Evolutionary conservation across 2,329 filamentous ascomycete genomes (phyloP), one percentile per base, ranked within the genome.

Genomic region (Hypoxylon sp.): DNA sequence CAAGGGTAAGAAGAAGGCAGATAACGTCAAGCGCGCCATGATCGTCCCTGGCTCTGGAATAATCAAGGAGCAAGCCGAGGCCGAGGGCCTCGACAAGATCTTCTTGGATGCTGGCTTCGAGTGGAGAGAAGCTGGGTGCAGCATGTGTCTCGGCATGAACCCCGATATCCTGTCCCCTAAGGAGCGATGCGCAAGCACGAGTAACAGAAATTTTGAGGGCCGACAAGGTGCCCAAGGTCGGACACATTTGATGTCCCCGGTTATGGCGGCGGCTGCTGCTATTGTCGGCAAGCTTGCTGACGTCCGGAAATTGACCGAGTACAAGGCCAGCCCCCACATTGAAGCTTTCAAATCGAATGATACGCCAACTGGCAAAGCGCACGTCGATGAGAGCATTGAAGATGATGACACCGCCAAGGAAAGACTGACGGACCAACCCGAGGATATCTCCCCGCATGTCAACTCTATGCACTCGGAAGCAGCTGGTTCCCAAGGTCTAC

Each of bases 81-180:
- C 87, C 2, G 96, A 98, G 80, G 95, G 95, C 55, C 88, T 99
- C 3, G 93, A 98, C 81, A 93, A 93, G 83, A 91, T 97, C 76
- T 98, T 99, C 80, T 76, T 82, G 7, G 93, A 97, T 66, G 94
- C 96, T 50, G 96, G 96, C 6, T 98, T 98, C 71, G 95, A 98
- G 79, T 98, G 95, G 95, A 89, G 96, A 77, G 96, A 99, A 82
- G 96, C 96, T 71, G 96, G 96, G 51, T 99, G 96, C 87, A 97
- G 93, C 68, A 99, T 99, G 96, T 98, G 96, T 78, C 86, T 99
- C 58, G 96, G 96, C 78, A 99, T 99, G 95, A 99, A 99, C 84
- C 95, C 96, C 0, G 96, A 99, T 78, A 98, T 99, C 69, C 87
- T 98, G 48, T 89, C 93, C 1, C 94, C 96, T 56, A 87, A 91